Conservation (phyloP, 257 asterid genomes). For the Primulina huaijiensis region DNA sequence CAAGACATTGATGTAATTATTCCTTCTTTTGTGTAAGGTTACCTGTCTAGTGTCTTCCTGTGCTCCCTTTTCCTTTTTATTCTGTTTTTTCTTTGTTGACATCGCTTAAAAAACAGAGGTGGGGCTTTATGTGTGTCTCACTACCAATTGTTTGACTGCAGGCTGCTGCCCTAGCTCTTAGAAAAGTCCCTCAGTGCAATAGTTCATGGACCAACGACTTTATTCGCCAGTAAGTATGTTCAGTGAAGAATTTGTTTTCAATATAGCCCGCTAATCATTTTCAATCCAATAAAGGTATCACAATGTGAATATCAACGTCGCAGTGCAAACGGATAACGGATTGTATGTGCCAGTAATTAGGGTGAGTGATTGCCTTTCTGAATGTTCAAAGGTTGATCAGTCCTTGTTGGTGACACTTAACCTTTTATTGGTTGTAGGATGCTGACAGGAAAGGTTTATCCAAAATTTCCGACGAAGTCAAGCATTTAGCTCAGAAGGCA, state of each 20-base stretch:
- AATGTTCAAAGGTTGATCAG: no score
- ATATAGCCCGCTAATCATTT: background rate
- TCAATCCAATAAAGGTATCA: slow-evolving; percentile 49
- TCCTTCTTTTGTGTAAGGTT: background rate
- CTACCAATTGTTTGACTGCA: slow-evolving; percentile 32
- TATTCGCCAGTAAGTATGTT: slow-evolving; percentile 87
- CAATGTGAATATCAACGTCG: slow-evolving; percentile 86
- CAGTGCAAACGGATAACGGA: slow-evolving; percentile 97
- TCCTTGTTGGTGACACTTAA: slow-evolving; percentile 15
- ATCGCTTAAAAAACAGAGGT: background rate
- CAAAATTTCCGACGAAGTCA: slow-evolving; percentile 76
- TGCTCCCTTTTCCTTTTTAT: background rate
- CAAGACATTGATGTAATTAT: no score
- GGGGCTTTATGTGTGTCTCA: background rate
- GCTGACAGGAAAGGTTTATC: slow-evolving; percentile 96
- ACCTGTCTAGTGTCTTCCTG: background rate
- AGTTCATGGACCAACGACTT: slow-evolving; percentile 96
- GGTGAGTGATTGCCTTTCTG: slow-evolving; percentile 36
- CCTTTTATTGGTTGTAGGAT: slow-evolving; percentile 50
- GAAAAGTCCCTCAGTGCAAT: slow-evolving; percentile 91
- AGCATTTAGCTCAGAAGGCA: slow-evolving; percentile 76
- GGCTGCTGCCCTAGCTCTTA: slow-evolving; percentile 99
- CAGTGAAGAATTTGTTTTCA: slow-evolving; percentile 10
- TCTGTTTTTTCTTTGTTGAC: background rate
- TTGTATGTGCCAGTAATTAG: slow-evolving; percentile 78